These are phyloP conservation scores for Ascochyta fabae DNA, from an alignment of 2,329 filamentous ascomycete species.

Conservation along the genomic window DNA sequence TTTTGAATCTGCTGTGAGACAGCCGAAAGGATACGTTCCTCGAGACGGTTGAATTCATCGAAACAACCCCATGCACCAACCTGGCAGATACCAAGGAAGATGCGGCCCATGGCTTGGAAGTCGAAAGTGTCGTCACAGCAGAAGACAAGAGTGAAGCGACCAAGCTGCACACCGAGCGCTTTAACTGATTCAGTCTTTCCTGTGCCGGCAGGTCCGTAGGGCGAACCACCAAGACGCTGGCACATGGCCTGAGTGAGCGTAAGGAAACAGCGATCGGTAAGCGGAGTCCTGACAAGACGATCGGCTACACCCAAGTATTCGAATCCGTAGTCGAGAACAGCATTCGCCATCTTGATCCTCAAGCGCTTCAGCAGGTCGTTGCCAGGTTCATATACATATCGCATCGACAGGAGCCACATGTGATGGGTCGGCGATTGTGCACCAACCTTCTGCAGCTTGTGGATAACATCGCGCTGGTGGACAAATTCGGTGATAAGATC, in stretches of 20 bases:
- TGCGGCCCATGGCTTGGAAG: constrained; percentile 99
- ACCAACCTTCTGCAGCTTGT: constrained; percentile 78
- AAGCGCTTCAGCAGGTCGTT: constrained; percentile 84
- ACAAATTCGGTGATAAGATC: constrained; percentile 99
- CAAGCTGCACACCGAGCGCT: constrained; percentile 92
- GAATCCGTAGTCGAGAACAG: constrained; percentile 92
- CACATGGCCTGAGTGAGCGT: constrained; percentile 95
- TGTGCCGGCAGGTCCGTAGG: constrained; percentile 95
- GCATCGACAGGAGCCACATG: constrained; percentile 95
- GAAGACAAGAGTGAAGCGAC: constrained; percentile 97
- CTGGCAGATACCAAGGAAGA: constrained; percentile 98
- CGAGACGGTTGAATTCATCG: constrained; percentile 98
- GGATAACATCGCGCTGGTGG: constrained; percentile 92
- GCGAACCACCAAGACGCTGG: constrained; percentile 93
- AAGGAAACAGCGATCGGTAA: constrained; percentile 97
- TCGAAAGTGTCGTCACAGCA: constrained; percentile 99
- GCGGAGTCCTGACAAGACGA: constrained; percentile 91
- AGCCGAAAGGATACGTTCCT: constrained; percentile 95
- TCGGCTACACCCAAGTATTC: constrained; percentile 98
- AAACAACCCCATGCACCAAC: constrained; percentile 99
- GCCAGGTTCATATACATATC: constrained; percentile 84
- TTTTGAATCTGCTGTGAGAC: constrained; percentile 99
- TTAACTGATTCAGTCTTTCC: constrained; percentile 99
- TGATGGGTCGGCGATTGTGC: constrained; percentile 81
- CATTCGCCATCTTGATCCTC: constrained; percentile 95